Evolutionary conservation across 2,329 filamentous ascomycete species (phyloP).

Genomic region (Pezicula rhizophila): DNA sequence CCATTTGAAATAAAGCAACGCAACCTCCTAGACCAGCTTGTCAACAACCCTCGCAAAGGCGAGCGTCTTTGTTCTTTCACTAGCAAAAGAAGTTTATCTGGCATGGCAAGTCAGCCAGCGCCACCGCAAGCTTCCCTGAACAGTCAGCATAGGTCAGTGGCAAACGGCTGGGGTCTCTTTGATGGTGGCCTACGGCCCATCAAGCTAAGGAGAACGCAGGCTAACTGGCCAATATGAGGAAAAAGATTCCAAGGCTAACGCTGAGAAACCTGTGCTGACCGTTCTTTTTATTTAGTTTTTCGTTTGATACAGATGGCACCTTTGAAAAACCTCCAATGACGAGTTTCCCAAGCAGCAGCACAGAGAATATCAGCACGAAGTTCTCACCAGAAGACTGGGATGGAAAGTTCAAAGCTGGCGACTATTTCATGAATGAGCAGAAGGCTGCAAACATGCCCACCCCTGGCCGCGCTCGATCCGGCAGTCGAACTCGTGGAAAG

Average conservation of each 20-base stretch:
- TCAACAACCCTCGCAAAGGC: slow-evolving; percentile 6
- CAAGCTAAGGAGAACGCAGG: not conserved
- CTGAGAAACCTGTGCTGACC: slow-evolving; percentile 22
- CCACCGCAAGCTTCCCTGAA: not conserved
- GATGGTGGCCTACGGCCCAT: not conserved
- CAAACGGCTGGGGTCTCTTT: not conserved
- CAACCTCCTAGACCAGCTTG: slow-evolving; percentile 5
- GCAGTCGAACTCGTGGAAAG: slow-evolving; percentile 19
- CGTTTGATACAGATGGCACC: slow-evolving; percentile 39
- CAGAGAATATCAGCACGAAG: slow-evolving; percentile 56
- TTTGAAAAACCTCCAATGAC: slow-evolving; percentile 32
- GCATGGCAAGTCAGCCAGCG: not conserved
- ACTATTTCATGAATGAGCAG: slow-evolving; percentile 23
- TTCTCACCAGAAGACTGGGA: slow-evolving; percentile 46
- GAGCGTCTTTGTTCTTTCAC: slow-evolving; percentile 12
- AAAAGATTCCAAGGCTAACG: not conserved
- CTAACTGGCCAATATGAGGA: not conserved
- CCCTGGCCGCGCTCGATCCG: slow-evolving; percentile 19
- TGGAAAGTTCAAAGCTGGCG: slow-evolving; percentile 27
- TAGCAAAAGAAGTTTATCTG: too few relatives aligned
- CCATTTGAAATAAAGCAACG: slow-evolving; percentile 10
- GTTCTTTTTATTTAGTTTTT: slow-evolving; percentile 42
- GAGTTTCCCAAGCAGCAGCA: slow-evolving; percentile 43
- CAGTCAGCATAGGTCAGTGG: not conserved
- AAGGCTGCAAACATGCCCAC: slow-evolving; percentile 9